Evolutionary conservation across 306 rosid species (phyloP), one percentile per base, ranked within the genome.

Genomic region (Corylus heterophylla): DNA sequence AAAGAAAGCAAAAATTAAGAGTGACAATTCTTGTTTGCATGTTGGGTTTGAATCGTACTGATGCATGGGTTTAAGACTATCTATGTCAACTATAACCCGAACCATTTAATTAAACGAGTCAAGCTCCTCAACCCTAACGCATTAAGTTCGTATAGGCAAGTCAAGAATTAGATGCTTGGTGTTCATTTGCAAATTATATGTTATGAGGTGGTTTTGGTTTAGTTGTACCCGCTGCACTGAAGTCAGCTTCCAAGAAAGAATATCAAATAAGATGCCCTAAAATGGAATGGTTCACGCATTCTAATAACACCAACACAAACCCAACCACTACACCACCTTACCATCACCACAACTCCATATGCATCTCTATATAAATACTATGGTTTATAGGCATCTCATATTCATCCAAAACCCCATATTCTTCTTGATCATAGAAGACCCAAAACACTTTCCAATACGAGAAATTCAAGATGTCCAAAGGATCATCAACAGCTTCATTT

Each of bases 271-370:
- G 42, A 39, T 39, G 44, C 12, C 13, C 7, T 13, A 68, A 39
- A 42, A 18, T 10, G 72, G 51, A 68, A 68, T 18, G 52, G 71
- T 68, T 68, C 72, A 42, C 72, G 10, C 72, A 42, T n/a, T 68
- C 72, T 37, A n/a, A 55, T n/a, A 58, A 64, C 70, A 64, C 70
- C 5, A 35, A 16, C 22, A 29, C 42, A 31, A 7, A 18, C 12
- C 78, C 86, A 90, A 81, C 92, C 51, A 86, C 92, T 86, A 84
- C 92, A 81, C 81, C 75, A 81, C 76, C 67, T 80, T 72, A 73
- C 62, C 62, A 78, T 80, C 85, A 69, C 69, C 90, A 80, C 93
- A 18, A 86, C 92, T 87, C 93, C 90, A 85, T 44, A 77, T 80
- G 81, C 70, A 72, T 73, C 37, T 59, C 3, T 18, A 75, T 83